Conservation (phyloP, 1,284 basidiomycete genomes). For the Exsudoporus floridanus region DNA sequence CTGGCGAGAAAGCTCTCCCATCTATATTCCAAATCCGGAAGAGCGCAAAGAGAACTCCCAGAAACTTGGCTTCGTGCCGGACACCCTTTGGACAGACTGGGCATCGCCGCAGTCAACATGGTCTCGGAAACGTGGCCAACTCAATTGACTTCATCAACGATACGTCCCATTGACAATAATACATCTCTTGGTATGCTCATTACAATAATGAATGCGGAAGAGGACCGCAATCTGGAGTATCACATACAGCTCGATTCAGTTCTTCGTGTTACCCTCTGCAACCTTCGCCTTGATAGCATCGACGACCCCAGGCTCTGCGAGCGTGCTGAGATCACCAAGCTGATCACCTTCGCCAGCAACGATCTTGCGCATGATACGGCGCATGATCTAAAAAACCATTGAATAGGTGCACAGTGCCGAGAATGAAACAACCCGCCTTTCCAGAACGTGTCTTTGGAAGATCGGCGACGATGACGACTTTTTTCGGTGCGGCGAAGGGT, state of each 20-base stretch:
- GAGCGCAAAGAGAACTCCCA: too few species aligned
- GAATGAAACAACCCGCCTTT: conserved; percentile 56
- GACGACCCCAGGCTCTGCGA: conserved; percentile 68
- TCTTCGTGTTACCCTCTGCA: conserved; percentile 36
- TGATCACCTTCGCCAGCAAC: conserved; percentile 91
- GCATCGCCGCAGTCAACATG: too few species aligned
- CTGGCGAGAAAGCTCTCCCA: too few species aligned
- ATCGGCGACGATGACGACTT: conserved; percentile 82
- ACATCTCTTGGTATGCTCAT: not conserved
- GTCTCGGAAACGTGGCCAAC: not conserved
- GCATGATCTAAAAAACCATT: conserved; percentile 67
- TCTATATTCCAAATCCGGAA: too few species aligned
- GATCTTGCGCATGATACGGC: conserved; percentile 94
- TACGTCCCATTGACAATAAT: not conserved
- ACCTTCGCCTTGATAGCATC: conserved; percentile 75
- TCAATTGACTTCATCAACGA: not conserved
- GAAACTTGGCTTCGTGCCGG: too few species aligned
- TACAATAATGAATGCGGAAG: conserved; percentile 2
- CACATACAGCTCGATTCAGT: conserved; percentile 15
- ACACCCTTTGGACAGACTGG: too few species aligned
- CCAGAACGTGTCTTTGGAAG: conserved; percentile 97
- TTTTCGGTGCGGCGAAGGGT: conserved; percentile 94
- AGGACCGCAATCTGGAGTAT: not conserved
- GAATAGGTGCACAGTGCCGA: not conserved
- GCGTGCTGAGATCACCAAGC: conserved; percentile 88